Conservation (phyloP, 2,329 filamentous ascomycete genomes). For the Metarhizium rileyi region DNA sequence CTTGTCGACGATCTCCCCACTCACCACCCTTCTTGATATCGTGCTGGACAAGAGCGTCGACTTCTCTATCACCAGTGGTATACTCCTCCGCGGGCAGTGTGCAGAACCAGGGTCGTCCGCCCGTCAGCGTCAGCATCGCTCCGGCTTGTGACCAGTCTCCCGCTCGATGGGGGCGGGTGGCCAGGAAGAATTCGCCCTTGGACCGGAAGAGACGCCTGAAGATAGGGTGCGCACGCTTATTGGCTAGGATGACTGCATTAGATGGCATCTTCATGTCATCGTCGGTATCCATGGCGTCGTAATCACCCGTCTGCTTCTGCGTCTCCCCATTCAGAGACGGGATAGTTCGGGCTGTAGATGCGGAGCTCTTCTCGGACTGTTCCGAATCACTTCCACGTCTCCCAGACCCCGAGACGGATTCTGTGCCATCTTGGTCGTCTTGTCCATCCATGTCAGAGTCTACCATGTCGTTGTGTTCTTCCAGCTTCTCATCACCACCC, state of each 20-base stretch:
- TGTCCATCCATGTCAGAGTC: slow-evolving; percentile 10
- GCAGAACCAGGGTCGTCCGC: slow-evolving; percentile 49
- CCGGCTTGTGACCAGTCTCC: slow-evolving; percentile 57
- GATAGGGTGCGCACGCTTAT: slow-evolving; percentile 43
- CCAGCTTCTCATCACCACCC: slow-evolving; percentile 10
- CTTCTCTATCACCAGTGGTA: slow-evolving; percentile 35
- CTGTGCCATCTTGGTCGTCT: slow-evolving; percentile 5
- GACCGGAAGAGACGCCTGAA: slow-evolving; percentile 50
- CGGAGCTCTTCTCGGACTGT: slow-evolving; percentile 14
- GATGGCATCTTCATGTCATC: slow-evolving; percentile 21
- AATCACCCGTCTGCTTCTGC: background rate
- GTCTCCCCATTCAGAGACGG: slow-evolving; percentile 11
- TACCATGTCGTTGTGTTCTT: slow-evolving; percentile 7
- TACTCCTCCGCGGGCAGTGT: slow-evolving; percentile 44
- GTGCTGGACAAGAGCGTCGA: slow-evolving; percentile 37
- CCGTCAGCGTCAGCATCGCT: slow-evolving; percentile 51
- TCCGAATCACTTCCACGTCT: slow-evolving; percentile 4
- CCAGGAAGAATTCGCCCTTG: slow-evolving; percentile 52
- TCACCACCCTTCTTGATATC: slow-evolving; percentile 44
- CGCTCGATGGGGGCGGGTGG: slow-evolving; percentile 42
- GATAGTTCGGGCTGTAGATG: slow-evolving; percentile 14
- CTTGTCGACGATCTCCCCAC: slow-evolving; percentile 63
- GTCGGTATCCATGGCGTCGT: slow-evolving; percentile 10
- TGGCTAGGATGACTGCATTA: slow-evolving; percentile 38
- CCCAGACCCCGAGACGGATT: slow-evolving; percentile 1